A percentile compares a stretch with the other conserved stretches of the same genome.
Conservation (phyloP, 2,329 filamentous ascomycete species). For the Drechslerella stenobrocha region DNA sequence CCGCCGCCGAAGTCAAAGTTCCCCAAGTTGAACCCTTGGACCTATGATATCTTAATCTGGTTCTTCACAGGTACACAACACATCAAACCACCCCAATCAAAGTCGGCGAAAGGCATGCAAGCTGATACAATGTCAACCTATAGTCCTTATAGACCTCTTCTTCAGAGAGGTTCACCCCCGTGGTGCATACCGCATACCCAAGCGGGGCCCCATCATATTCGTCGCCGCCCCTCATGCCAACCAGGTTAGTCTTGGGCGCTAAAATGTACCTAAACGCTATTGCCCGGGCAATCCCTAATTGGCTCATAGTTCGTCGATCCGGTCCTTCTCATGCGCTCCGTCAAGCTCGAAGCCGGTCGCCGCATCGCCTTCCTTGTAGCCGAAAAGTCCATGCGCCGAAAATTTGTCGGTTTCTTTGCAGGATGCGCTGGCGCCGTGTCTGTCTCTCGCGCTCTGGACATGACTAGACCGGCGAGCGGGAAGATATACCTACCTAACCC, state of each 20-base stretch:
- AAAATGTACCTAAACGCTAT: background rate
- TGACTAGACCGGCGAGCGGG: conserved; percentile 76
- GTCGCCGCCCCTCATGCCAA: conserved; percentile 97
- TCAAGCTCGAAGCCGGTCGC: conserved; percentile 81
- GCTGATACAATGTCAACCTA: conserved; percentile 13
- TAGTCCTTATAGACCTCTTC: conserved; percentile 85
- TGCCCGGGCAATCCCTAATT: conserved; percentile 12
- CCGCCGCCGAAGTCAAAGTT: conserved; percentile 39
- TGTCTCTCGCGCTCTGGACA: conserved; percentile 89
- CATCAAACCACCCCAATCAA: background rate
- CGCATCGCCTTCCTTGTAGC: conserved; percentile 91
- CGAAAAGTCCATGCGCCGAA: conserved; percentile 88
- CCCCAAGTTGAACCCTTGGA: conserved; percentile 44
- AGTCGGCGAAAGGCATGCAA: background rate
- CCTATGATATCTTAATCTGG: conserved; percentile 48
- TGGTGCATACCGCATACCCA: conserved; percentile 91
- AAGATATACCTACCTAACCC: conserved; percentile 88
- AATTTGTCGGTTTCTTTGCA: conserved; percentile 84
- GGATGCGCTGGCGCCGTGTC: conserved; percentile 84
- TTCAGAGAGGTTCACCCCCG: conserved; percentile 96
- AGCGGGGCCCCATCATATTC: conserved; percentile 85
- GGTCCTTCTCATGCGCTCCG: conserved; percentile 85
- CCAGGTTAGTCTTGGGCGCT: conserved; percentile 64
- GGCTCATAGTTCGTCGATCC: conserved; percentile 84
- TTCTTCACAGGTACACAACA: conserved; percentile 43